phyloP scores from a whole-genome alignment of 1,284 basidiomycete genomes.

The Heterobasidion irregulare region DNA sequence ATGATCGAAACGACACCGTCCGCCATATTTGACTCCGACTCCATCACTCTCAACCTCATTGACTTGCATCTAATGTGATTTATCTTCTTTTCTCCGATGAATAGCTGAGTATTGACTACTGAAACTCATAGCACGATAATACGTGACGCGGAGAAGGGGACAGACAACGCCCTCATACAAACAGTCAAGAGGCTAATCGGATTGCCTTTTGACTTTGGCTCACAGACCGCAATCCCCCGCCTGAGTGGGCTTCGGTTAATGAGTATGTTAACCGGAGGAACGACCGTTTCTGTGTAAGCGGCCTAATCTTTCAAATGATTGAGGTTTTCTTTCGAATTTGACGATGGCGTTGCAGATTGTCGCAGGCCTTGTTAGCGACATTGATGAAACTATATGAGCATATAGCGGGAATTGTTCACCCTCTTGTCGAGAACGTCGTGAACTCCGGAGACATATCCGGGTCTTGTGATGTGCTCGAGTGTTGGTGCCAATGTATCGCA shows the following conservation, averaged over 20 bases:
- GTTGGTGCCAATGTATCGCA: constrained; percentile 7
- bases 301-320: no score
- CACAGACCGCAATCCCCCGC: neutral
- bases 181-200: neutral
- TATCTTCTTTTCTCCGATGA: neutral
- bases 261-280: neutral
- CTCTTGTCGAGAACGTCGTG: neutral
- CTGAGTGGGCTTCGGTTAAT: neutral
- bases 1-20: constrained; percentile 6
- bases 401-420: neutral
- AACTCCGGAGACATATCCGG: neutral
- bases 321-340: neutral
- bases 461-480: neutral
- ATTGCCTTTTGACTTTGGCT: neutral
- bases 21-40: neutral
- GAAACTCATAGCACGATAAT: neutral
- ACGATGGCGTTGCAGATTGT: neutral
- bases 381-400: neutral
- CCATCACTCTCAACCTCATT: neutral
- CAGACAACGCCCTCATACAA: neutral
- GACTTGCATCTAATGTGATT: neutral
- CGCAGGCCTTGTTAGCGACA: neutral
- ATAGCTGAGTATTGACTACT: neutral
- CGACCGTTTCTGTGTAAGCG: neutral
- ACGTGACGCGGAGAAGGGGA: neutral